Evolutionary conservation across 139 green algal species (phyloP).

Genomic region (Trebouxia sp.): DNA sequence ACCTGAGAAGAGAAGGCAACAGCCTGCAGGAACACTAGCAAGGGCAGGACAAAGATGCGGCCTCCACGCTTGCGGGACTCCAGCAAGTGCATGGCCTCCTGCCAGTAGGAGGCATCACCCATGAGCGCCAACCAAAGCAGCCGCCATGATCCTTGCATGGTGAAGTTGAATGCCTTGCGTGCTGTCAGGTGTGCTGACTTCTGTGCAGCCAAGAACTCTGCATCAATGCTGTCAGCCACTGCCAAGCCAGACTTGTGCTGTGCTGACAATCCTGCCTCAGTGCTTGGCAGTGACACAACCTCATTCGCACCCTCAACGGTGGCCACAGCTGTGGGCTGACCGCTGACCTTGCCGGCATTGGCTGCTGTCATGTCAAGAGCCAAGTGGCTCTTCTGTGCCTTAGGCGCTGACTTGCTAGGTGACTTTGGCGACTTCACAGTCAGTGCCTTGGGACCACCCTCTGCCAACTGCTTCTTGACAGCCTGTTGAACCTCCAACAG

Average conservation of each 20-base stretch:
- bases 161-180: neutral
- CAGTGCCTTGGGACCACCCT: neutral
- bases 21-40: neutral
- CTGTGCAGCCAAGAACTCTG: neutral
- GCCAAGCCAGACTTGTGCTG: neutral
- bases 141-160: neutral
- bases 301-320: neutral
- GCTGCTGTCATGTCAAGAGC: neutral
- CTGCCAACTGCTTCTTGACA: neutral
- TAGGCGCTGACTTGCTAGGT: neutral
- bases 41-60: neutral
- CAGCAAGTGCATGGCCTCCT: slow-evolving; percentile 24
- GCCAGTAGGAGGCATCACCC: slow-evolving; percentile 22
- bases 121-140: slow-evolving; percentile 23
- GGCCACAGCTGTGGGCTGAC: neutral
- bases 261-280: neutral
- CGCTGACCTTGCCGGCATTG: neutral
- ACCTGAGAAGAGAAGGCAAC: neutral
- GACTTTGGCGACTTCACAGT: neutral
- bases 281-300: neutral
- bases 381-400: neutral
- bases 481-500: neutral
- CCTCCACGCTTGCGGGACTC: neutral
- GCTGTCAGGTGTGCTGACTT: slow-evolving; percentile 7
- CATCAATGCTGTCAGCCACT: neutral